Conservation (phyloP, 1,284 basidiomycete species). For the Trametes polyzona region DNA sequence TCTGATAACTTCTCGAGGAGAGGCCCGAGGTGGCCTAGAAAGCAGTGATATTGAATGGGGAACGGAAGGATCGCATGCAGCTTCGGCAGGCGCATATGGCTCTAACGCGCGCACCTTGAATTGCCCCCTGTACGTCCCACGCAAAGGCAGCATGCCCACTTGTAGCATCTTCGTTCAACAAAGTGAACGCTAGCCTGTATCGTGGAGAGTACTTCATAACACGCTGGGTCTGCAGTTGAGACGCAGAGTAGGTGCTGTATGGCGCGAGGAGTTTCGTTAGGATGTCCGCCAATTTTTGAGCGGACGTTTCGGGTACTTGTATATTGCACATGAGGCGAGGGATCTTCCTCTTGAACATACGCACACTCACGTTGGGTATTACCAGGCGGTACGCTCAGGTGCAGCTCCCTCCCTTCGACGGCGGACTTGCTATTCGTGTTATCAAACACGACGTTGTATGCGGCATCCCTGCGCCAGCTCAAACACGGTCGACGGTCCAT, state of each 20-base stretch:
- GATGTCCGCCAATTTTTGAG: slow-evolving; percentile 40
- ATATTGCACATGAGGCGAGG: not conserved
- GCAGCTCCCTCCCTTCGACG: slow-evolving; percentile 22
- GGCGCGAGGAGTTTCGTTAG: slow-evolving; percentile 56
- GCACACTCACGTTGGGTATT: not conserved
- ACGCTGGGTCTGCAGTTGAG: slow-evolving; percentile 45
- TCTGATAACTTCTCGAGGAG: slow-evolving; percentile 61
- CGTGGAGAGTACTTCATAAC: slow-evolving; percentile 77
- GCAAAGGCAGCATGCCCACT: slow-evolving; percentile 61
- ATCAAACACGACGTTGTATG: slow-evolving; percentile 23
- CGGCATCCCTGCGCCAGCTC: slow-evolving; percentile 1
- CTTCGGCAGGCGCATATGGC: not conserved
- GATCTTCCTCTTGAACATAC: slow-evolving; percentile 13
- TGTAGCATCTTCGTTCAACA: slow-evolving; percentile 86
- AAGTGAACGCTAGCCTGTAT: slow-evolving; percentile 80
- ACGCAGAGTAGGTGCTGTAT: slow-evolving; percentile 43
- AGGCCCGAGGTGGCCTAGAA: slow-evolving; percentile 71
- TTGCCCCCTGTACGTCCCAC: slow-evolving; percentile 75
- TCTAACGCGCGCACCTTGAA: slow-evolving; percentile 58
- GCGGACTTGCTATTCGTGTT: slow-evolving; percentile 5
- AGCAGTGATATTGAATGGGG: not conserved
- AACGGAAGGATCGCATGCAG: not conserved
- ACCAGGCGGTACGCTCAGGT: slow-evolving; percentile 7
- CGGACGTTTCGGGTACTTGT: not conserved
- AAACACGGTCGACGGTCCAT: not conserved